Conservation (phyloP, 2,329 filamentous ascomycete species). For the Ophiostoma triangulosporum region DNA sequence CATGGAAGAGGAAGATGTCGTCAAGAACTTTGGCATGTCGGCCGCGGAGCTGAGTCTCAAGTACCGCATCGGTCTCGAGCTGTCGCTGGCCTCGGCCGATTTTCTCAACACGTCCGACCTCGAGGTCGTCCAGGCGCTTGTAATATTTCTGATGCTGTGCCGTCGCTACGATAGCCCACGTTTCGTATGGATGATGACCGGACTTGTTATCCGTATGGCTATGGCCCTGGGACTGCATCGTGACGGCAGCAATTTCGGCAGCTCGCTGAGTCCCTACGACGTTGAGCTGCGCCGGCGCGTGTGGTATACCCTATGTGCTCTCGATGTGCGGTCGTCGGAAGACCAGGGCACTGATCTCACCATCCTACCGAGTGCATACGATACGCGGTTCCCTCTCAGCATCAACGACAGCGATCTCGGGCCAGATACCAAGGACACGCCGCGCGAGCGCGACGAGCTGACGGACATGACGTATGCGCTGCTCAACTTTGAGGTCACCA, state of each 20-base stretch:
- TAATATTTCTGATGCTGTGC: slow-evolving; percentile 39
- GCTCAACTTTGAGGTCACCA: slow-evolving; percentile 24
- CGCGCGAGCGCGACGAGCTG: slow-evolving; percentile 32
- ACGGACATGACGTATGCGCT: slow-evolving; percentile 39
- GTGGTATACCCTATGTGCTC: slow-evolving; percentile 46
- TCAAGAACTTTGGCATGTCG: slow-evolving; percentile 27
- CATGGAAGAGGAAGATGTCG: slow-evolving; percentile 43
- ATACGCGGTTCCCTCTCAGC: slow-evolving; percentile 40
- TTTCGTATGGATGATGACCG: slow-evolving; percentile 47
- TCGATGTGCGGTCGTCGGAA: slow-evolving; percentile 43
- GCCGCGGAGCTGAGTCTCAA: slow-evolving; percentile 32
- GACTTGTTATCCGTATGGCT: slow-evolving; percentile 42
- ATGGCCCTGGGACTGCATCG: slow-evolving; percentile 48
- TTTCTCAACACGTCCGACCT: slow-evolving; percentile 45
- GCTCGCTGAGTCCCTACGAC: slow-evolving; percentile 40
- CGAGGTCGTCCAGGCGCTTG: slow-evolving; percentile 43
- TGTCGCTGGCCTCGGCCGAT: slow-evolving; percentile 42
- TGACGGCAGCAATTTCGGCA: slow-evolving; percentile 32
- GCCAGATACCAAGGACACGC: slow-evolving; percentile 31
- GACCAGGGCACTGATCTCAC: slow-evolving; percentile 31
- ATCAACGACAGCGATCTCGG: slow-evolving; percentile 39
- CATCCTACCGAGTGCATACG: slow-evolving; percentile 27
- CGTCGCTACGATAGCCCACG: slow-evolving; percentile 34
- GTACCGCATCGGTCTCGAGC: slow-evolving; percentile 41
- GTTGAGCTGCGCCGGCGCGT: slow-evolving; percentile 45